Evolutionary conservation across 345 rosid species (phyloP).

Genomic region (Boechera divaricarpa): DNA sequence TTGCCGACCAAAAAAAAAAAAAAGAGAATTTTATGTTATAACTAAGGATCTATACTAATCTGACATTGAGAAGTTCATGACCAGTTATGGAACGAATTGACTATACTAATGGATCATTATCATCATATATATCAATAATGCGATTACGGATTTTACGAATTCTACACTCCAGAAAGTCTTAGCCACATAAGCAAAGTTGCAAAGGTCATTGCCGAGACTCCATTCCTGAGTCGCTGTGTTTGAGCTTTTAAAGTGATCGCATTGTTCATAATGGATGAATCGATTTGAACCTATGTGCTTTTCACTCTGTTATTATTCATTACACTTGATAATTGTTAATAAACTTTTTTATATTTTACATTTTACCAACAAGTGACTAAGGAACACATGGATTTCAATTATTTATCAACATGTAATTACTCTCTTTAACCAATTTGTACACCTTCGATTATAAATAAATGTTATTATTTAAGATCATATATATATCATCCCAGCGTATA

Average conservation of each 20-base stretch:
- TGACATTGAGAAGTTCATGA: too few species aligned
- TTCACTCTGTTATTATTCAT: neutral
- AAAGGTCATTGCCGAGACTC: neutral
- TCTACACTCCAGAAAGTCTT: neutral
- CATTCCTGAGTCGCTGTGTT: neutral
- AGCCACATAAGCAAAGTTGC: neutral
- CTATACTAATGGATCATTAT: too few species aligned
- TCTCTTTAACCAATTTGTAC: neutral
- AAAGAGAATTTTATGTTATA: too few species aligned
- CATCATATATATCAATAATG: too few species aligned
- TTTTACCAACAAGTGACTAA: neutral
- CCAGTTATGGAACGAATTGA: too few species aligned
- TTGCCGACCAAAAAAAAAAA: too few species aligned
- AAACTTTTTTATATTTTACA: neutral
- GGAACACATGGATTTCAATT: too few species aligned
- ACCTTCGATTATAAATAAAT: neutral
- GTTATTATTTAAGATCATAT: neutral
- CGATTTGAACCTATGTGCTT: neutral
- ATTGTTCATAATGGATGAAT: neutral
- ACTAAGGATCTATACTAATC: neutral
- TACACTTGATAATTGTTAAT: neutral
- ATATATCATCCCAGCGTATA: neutral
- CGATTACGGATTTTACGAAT: too few species aligned
- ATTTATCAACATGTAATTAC: neutral
- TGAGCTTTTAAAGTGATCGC: neutral